Percentiles rank a stretch among this genome's conserved stretches.
These are phyloP conservation scores for Candida taoyuanica DNA, from an alignment of 805 yeast species.

Conservation along the genomic window DNA sequence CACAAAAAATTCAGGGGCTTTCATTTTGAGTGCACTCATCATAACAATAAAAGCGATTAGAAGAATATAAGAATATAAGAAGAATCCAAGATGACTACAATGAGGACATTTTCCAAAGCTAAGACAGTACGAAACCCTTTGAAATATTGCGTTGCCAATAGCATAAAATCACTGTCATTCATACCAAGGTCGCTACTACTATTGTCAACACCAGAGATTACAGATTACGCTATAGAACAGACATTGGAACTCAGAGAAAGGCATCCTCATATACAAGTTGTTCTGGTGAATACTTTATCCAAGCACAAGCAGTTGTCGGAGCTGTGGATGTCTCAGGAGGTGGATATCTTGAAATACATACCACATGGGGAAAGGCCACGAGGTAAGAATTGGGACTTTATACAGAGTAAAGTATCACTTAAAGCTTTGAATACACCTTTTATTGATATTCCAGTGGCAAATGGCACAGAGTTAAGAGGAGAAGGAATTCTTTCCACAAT, in stretches of 20 bases:
- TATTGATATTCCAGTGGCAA: constrained; percentile 3
- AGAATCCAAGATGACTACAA: no score
- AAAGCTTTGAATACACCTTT: neutral
- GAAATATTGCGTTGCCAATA: neutral
- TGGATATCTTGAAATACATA: neutral
- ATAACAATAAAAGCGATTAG: no score
- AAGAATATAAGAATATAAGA: no score
- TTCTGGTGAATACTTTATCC: constrained; percentile 2
- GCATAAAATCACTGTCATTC: constrained; percentile 1
- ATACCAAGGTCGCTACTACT: constrained; percentile 6
- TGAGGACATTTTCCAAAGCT: neutral
- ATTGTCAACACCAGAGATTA: constrained; percentile 3
- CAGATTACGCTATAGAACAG: constrained; percentile 5
- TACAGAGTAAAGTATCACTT: neutral
- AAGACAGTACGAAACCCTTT: constrained; percentile 2
- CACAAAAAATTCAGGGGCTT: no score
- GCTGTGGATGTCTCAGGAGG: constrained; percentile 6
- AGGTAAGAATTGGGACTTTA: constrained; percentile 3
- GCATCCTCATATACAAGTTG: constrained; percentile 2
- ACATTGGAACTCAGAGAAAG: neutral
- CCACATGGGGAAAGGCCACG: constrained; percentile 6
- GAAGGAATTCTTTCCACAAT: constrained; percentile 5
- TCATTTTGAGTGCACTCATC: no score
- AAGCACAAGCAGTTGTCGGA: neutral
- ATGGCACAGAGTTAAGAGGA: constrained; percentile 8